These are phyloP conservation scores for Cochlearia excelsa DNA, from an alignment of 345 rosid species.

Conservation along the genomic window DNA sequence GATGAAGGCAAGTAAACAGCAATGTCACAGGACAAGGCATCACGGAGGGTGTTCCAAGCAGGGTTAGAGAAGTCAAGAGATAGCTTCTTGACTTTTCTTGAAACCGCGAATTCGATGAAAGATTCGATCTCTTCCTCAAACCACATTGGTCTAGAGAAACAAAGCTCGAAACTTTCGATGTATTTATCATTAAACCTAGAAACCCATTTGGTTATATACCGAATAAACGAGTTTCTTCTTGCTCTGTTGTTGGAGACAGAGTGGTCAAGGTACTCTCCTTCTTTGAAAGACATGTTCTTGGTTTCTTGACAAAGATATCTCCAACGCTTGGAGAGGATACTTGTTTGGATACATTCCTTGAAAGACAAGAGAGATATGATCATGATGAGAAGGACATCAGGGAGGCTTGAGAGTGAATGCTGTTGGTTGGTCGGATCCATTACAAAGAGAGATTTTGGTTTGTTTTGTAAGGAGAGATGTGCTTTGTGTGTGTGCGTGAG, in stretches of 20 bases:
- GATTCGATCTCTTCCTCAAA: constrained; percentile 13
- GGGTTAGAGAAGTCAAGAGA: constrained; percentile 45
- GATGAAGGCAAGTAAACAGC: constrained; percentile 30
- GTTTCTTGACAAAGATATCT: constrained; percentile 25
- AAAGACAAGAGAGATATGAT: constrained; percentile 42
- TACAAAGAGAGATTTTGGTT: not conserved
- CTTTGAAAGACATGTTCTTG: constrained; percentile 30
- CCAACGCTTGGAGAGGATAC: constrained; percentile 36
- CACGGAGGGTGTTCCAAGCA: constrained; percentile 2
- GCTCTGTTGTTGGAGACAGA: not conserved
- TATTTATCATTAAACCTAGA: not conserved
- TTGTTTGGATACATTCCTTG: constrained; percentile 39
- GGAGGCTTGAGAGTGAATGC: constrained; percentile 27
- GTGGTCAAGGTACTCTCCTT: constrained; percentile 22
- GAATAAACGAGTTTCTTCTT: constrained; percentile 22
- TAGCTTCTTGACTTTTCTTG: constrained; percentile 21
- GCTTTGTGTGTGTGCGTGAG: not conserved
- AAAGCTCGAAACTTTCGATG: constrained; percentile 27
- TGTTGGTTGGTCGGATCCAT: constrained; percentile 1
- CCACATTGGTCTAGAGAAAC: constrained; percentile 24
- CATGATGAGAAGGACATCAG: constrained; percentile 6
- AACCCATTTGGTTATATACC: constrained; percentile 26
- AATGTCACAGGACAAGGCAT: not conserved
- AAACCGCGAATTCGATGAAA: constrained; percentile 29
- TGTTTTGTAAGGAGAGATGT: not conserved